Evolutionary conservation across 805 yeast genomes (phyloP).

Genomic region (Tetrapisispora nanseiensis): DNA sequence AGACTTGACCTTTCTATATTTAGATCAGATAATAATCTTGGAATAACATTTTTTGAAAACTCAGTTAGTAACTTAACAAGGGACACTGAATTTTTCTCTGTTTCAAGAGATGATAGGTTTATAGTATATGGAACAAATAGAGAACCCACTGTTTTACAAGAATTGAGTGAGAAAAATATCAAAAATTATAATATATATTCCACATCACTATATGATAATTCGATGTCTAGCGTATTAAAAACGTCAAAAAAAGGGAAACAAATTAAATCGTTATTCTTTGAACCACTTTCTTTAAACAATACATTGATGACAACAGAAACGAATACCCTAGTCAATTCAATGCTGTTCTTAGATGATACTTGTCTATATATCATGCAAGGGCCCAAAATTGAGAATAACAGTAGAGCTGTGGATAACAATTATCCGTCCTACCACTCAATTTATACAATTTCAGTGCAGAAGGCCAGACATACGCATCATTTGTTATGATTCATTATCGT

Average conservation of each 20-base stretch:
- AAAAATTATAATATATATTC: background rate
- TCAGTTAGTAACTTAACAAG: slow-evolving; percentile 12
- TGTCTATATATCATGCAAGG: too few species aligned
- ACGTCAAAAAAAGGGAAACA: background rate
- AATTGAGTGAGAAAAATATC: background rate
- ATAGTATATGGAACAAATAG: slow-evolving; percentile 17
- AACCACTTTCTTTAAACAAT: background rate
- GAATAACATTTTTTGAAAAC: slow-evolving; percentile 8
- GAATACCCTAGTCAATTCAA: too few species aligned
- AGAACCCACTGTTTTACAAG: too few species aligned
- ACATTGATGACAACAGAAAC: background rate
- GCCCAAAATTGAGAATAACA: too few species aligned
- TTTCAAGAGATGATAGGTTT: slow-evolving; percentile 13
- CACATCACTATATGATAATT: background rate
- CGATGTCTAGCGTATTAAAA: background rate
- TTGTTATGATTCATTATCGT: too few species aligned
- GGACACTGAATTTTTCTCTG: slow-evolving; percentile 12
- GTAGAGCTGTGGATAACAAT: too few species aligned
- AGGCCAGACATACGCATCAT: too few species aligned
- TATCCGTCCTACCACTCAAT: too few species aligned
- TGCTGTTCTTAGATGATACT: too few species aligned
- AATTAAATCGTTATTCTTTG: background rate
- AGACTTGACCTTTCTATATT: background rate
- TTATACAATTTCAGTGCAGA: too few species aligned
- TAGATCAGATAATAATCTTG: background rate